These are phyloP conservation scores for Cynara cardunculus DNA, from an alignment of 129 eudicot genomes.

Conservation along the genomic window DNA sequence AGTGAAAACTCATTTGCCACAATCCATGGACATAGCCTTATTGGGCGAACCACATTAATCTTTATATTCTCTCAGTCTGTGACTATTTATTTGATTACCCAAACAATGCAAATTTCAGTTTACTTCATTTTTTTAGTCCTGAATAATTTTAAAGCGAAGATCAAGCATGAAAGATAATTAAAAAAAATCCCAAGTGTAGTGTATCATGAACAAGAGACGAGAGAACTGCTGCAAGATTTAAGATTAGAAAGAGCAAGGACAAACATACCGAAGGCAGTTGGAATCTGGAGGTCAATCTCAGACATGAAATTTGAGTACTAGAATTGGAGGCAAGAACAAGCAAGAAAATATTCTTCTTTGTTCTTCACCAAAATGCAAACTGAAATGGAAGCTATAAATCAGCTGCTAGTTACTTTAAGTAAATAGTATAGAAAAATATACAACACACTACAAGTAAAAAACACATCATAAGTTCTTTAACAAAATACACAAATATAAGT, in stretches of 20 bases:
- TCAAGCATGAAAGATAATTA: too few relatives aligned
- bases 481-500: background rate
- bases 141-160: too few relatives aligned
- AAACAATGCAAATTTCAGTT: too few relatives aligned
- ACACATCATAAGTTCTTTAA: background rate
- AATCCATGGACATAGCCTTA: too few relatives aligned
- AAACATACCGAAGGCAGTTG: slow-evolving; percentile 37
- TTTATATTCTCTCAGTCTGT: too few relatives aligned
- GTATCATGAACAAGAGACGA: background rate
- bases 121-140: too few relatives aligned
- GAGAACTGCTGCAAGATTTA: background rate
- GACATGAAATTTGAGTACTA: slow-evolving; percentile 40
- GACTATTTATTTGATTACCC: too few relatives aligned
- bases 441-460: too few relatives aligned
- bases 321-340: slow-evolving; percentile 26
- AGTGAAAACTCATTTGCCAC: too few relatives aligned
- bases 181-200: background rate
- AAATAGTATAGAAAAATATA: background rate
- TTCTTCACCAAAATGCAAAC: slow-evolving; percentile 12
- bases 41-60: too few relatives aligned
- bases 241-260: background rate
- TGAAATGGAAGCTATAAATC: slow-evolving; percentile 18
- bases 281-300: slow-evolving; percentile 41
- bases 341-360: slow-evolving; percentile 21
- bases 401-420: background rate